Conservation (phyloP, 371 early-diverging fungal species). For the Chytridium lagenaria region DNA sequence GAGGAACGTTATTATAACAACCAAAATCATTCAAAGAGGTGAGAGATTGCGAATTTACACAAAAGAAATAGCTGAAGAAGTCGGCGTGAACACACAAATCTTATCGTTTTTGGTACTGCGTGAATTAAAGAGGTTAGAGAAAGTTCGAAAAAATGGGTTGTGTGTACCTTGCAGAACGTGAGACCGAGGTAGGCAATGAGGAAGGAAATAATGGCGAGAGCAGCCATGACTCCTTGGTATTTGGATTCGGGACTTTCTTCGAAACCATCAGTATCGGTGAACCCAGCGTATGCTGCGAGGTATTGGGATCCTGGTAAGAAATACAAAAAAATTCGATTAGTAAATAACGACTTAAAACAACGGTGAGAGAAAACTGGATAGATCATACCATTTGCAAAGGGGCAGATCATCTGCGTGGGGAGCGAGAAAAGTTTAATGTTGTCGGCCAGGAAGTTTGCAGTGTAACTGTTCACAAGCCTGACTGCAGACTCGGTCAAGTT, state of each 20-base stretch:
- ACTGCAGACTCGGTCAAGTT: background rate
- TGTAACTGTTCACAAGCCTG: background rate
- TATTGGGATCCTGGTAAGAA: conserved; percentile 7
- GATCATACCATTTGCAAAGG: conserved; percentile 18
- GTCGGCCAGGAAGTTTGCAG: background rate
- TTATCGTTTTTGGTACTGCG: conserved; percentile 22
- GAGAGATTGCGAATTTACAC: no score
- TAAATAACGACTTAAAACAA: background rate
- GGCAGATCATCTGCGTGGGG: conserved; percentile 12
- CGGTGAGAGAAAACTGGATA: background rate
- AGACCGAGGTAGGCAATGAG: conserved; percentile 1
- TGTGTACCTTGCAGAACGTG: conserved; percentile 13
- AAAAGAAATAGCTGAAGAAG: no score
- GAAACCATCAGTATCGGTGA: conserved; percentile 9
- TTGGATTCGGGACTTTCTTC: background rate
- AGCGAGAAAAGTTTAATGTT: conserved; percentile 10
- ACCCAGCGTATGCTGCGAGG: background rate
- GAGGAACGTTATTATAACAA: no score
- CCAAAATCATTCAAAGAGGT: no score
- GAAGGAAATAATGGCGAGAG: conserved; percentile 16
- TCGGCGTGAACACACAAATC: no score
- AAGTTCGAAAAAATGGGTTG: background rate
- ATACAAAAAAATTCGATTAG: background rate
- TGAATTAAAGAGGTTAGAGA: background rate
- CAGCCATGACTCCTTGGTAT: conserved; percentile 6